These are phyloP conservation scores for Fusarium camptoceras DNA, from an alignment of 2,329 filamentous ascomycete genomes.

Conservation along the genomic window DNA sequence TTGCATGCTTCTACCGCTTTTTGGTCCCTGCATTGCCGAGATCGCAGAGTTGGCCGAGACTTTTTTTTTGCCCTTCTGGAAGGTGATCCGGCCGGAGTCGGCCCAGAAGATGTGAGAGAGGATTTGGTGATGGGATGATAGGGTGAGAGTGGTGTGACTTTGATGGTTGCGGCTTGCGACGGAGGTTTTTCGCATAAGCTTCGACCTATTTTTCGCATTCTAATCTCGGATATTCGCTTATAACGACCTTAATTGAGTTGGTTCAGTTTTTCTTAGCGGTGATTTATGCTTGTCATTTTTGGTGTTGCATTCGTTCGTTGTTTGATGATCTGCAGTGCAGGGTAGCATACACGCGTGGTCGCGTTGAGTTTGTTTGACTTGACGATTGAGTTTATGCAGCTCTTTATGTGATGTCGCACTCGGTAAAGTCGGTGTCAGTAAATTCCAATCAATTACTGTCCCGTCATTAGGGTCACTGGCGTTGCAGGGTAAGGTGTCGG, in stretches of 20 bases:
- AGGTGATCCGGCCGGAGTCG: background rate
- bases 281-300: background rate
- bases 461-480: fast-evolving
- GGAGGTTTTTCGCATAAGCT: background rate
- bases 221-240: background rate
- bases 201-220: background rate
- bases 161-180: background rate
- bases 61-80: background rate
- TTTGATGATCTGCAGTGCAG: background rate
- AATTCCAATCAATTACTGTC: background rate
- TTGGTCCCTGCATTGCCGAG: constrained; percentile 11
- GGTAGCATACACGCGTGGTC: background rate
- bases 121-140: background rate
- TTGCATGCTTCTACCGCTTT: constrained; percentile 10
- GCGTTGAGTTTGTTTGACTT: too few species aligned
- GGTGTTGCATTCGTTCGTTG: background rate
- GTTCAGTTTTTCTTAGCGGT: background rate
- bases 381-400: background rate
- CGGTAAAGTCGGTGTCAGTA: background rate
- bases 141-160: background rate
- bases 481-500: background rate
- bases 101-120: background rate
- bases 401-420: background rate
- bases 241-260: background rate
- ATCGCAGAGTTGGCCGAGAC: background rate